Conservation (phyloP, 371 early-diverging fungal species). For the Rhizomucor miehei region DNA sequence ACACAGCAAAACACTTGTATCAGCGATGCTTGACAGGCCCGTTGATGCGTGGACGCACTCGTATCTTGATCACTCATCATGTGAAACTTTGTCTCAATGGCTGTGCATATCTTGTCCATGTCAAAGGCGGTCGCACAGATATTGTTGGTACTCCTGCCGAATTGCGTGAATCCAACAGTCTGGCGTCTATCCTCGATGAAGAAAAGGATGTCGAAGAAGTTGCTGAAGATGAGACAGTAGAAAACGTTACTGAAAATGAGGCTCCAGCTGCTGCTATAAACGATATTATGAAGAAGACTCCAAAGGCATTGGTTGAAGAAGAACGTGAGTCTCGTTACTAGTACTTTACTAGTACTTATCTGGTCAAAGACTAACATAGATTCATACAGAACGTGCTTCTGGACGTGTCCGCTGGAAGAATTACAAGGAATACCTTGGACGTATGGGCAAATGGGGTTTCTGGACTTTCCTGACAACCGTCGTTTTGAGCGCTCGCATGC, state of each 20-base stretch:
- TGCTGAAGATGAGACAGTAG: conserved; percentile 22
- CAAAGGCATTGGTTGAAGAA: conserved; percentile 28
- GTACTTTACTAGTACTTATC: neutral
- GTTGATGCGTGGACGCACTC: conserved; percentile 74
- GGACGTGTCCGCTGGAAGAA: conserved; percentile 52
- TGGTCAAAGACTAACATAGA: too few relatives aligned
- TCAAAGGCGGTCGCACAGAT: conserved; percentile 55
- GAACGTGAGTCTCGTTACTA: conserved; percentile 19
- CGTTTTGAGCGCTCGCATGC: conserved; percentile 42
- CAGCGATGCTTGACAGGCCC: conserved; percentile 66
- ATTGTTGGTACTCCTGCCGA: conserved; percentile 43
- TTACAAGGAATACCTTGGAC: conserved; percentile 44
- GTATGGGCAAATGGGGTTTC: conserved; percentile 47
- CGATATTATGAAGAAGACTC: conserved; percentile 2
- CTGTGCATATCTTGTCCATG: conserved; percentile 60
- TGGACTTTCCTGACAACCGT: conserved; percentile 42
- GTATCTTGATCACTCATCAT: conserved; percentile 88
- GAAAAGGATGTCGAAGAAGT: conserved; percentile 30
- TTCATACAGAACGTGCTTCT: conserved; percentile 33
- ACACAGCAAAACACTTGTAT: conserved; percentile 85
- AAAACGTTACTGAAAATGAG: neutral
- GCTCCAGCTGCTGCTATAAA: neutral
- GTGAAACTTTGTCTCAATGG: conserved; percentile 72
- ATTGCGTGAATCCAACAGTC: conserved; percentile 37
- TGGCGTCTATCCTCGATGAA: conserved; percentile 39